Evolutionary conservation across 306 rosid genomes (phyloP), one percentile per base, ranked within the genome.

Genomic region (Quercus wislizeni): DNA sequence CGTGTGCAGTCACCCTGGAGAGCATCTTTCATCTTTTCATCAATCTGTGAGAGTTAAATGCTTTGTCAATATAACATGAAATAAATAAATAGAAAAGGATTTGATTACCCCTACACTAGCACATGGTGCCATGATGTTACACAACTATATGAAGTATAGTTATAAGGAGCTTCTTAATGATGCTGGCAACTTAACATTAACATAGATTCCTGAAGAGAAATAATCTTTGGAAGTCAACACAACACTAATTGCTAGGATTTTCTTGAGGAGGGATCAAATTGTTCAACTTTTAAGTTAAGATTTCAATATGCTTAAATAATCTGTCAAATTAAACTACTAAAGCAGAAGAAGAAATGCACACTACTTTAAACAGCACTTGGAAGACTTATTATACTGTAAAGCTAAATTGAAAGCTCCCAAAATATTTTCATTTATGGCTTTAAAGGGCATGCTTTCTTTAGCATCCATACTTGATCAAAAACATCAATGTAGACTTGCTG

Each of bases 401-500:
- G n/a, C 12, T 11, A 55, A 70, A 71, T 55, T 58, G 63, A 9
- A 72, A 65, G 51, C 52, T 41, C 49, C 35, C 6, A 27, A 46
- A 3, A 73, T 56, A 85, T 23, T 77, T 27, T 65, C 80, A 82
- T 70, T 23, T 21, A 49, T 31, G 15, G 43, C 72, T 1, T 21
- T 38, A 51, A 83, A 71, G 61, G 35, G 59, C 19, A 58, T 5
- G 51, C 7, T 55, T 73, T 27, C 20, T 73, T 38, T 20, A 49
- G 58, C 63, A 73, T 67, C 54, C 27, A 33, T 75, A 87, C 99
- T 95, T 95, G 96, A 88, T 93, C 97, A 80, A 95, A 95, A 64
- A 91, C 97, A 87, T 95, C 98, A 78, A 95, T 93, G 33, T 95
- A 95, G 57, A 95, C 99, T 82, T 95, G 91, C 78, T 90, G 98